Base-by-base conservation (phyloP, 768 basidiomycete species). In the Leccinum obscurum region DNA sequence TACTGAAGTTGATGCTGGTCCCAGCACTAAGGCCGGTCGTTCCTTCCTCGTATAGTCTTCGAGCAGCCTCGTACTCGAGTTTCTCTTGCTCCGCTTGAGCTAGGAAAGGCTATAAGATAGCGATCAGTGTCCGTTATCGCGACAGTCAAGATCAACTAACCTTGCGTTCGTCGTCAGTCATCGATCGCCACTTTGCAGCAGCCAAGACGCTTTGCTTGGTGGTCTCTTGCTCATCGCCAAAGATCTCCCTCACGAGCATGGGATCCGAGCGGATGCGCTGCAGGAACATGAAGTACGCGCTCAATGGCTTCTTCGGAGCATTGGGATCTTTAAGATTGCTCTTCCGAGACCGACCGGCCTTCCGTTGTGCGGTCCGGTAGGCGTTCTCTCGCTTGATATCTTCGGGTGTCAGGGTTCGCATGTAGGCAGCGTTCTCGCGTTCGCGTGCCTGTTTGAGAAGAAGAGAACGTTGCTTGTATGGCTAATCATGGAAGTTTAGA, bases 291-390 rank as follows among this genome's bases (percentile, higher is more conserved):
- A 97, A 96, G 70, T 96, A 97, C 0, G 95, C 93, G 70, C 87
- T 89, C 49, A 96, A 84, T 6, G 95, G 95, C 71, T 96, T 96
- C 85, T 94, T 95, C 3, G 95, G 95, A 8, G 93, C 95, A 70
- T 97, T 96, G 35, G 94, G 94, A 72, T 97, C 94, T 78, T 95
- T 96, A 76, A 97, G 90, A 72, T 97, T 97, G 65, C 89, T 89
- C 82, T 90, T 92, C 63, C 93, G 83, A 41, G 91, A 94, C 75
- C 93, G 94, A 63, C 95, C 95, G 15, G 92, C 90, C 76, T 93
- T 93, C 61, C 95, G 87, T 76, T 96, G 94, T 32, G 93, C 92
- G 44, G 95, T 87, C 46, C 95, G 88, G 77, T 89, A 97, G 7
- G 80, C 81, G 72, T 97, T 97, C 83, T 97, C 95, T 70, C 87